A percentile compares a stretch with the other conserved stretches of the same genome.
Evolutionary conservation across 108 stramenopile species (phyloP).

Genomic region (Bacterosira constricta): DNA sequence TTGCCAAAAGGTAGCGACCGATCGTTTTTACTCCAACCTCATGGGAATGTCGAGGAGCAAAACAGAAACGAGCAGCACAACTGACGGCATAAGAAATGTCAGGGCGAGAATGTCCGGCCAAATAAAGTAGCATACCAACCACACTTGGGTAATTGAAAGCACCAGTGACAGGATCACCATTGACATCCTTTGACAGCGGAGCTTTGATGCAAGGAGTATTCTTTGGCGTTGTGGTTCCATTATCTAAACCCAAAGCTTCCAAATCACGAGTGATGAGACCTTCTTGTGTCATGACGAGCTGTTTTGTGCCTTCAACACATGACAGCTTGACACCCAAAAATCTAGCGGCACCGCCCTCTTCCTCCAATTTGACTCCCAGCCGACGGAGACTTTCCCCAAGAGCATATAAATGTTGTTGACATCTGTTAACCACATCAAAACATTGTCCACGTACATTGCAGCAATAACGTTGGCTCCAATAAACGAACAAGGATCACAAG

Average conservation of each 20-base stretch:
- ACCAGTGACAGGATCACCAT: conserved; percentile 43
- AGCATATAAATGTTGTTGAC: no score
- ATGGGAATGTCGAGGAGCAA: conserved; percentile 28
- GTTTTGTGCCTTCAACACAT: no score
- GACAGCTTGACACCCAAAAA: no score
- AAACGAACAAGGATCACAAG: no score
- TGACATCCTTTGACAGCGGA: conserved; percentile 44
- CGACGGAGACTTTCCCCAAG: no score
- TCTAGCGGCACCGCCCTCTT: no score
- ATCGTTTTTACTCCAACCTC: conserved; percentile 41
- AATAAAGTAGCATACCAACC: conserved; percentile 58
- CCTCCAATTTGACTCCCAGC: no score
- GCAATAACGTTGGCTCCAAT: no score
- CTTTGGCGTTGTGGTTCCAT: background rate
- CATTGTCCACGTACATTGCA: no score
- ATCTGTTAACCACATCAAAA: no score
- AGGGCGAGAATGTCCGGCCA: conserved; percentile 48
- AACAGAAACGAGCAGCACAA: background rate
- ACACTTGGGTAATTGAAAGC: conserved; percentile 43
- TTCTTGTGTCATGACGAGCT: no score
- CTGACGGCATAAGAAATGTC: conserved; percentile 51
- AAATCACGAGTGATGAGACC: conserved; percentile 46
- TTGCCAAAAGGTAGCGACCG: conserved; percentile 44
- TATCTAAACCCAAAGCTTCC: conserved; percentile 30
- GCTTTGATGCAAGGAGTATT: conserved; percentile 22